phyloP scores from a whole-genome alignment of 805 yeast genomes.

The Candida patagonica region DNA sequence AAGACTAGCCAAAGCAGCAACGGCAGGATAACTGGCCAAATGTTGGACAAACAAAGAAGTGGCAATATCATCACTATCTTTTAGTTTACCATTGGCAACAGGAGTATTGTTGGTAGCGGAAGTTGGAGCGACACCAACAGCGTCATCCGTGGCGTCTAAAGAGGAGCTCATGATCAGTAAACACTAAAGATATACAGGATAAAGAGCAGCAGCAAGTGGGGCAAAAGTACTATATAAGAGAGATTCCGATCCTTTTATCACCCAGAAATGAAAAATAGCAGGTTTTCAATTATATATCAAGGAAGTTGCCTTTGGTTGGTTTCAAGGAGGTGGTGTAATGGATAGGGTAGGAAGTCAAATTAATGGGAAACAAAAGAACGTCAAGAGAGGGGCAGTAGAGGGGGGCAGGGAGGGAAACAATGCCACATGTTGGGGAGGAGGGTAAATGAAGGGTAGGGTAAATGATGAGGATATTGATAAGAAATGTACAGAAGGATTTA shows the following conservation, averaged over 20 bases:
- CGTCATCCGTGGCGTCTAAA: slow-evolving; percentile 1
- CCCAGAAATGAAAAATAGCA: no score
- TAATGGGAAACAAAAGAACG: no score
- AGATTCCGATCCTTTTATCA: no score
- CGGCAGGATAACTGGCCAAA: slow-evolving; percentile 43
- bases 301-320: no score
- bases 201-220: no score
- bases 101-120: neutral
- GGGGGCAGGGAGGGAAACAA: neutral
- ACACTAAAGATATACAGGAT: no score
- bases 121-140: neutral
- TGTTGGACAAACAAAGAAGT: slow-evolving; percentile 38
- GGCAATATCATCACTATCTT: slow-evolving; percentile 9
- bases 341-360: no score
- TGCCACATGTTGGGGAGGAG: neutral
- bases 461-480: no score
- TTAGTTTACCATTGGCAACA: neutral
- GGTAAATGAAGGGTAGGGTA: neutral
- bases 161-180: neutral
- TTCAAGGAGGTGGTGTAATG: no score
- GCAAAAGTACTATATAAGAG: no score
- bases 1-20: slow-evolving; percentile 50
- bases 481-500: no score
- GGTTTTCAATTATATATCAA: no score
- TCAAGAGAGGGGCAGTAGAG: neutral